These are phyloP conservation scores for Pseudozyma sp. DNA, from an alignment of 1,284 basidiomycete species.

Conservation along the genomic window DNA sequence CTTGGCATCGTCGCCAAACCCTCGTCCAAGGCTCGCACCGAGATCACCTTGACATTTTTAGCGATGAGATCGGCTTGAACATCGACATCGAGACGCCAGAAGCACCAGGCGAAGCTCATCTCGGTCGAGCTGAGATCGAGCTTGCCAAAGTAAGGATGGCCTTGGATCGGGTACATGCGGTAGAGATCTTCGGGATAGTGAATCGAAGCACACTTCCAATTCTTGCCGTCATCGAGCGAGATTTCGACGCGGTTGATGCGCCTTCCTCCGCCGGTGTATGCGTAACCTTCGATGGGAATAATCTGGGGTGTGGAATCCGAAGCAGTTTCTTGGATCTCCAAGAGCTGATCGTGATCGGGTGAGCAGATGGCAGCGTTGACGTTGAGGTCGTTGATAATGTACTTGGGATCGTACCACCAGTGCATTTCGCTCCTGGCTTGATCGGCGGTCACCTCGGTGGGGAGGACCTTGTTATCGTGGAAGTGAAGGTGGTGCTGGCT, in stretches of 20 bases:
- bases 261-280: constrained; percentile 77
- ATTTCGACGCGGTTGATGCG: constrained; percentile 76
- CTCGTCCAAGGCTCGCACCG: constrained; percentile 76
- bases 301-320: constrained; percentile 11
- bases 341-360: constrained; percentile 75
- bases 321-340: constrained; percentile 62
- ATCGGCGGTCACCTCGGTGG: constrained; percentile 74
- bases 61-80: constrained; percentile 69
- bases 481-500: constrained; percentile 72
- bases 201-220: constrained; percentile 74
- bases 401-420: constrained; percentile 78
- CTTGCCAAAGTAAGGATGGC: constrained; percentile 68
- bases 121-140: constrained; percentile 74
- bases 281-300: constrained; percentile 73
- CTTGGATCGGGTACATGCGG: constrained; percentile 69
- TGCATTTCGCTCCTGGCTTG: constrained; percentile 74
- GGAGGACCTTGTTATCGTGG: constrained; percentile 77
- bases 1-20: constrained; percentile 72
- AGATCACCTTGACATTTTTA: constrained; percentile 71
- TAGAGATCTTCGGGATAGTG: constrained; percentile 75
- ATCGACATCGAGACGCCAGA: constrained; percentile 74
- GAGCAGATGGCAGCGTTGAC: constrained; percentile 76
- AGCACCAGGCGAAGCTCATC: constrained; percentile 77
- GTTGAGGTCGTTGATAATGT: constrained; percentile 74
- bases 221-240: constrained; percentile 75